Percentiles rank a stretch among this genome's conserved stretches.
Evolutionary conservation across 2,329 filamentous ascomycete genomes (phyloP).

Genomic region (Cytospora piceae): DNA sequence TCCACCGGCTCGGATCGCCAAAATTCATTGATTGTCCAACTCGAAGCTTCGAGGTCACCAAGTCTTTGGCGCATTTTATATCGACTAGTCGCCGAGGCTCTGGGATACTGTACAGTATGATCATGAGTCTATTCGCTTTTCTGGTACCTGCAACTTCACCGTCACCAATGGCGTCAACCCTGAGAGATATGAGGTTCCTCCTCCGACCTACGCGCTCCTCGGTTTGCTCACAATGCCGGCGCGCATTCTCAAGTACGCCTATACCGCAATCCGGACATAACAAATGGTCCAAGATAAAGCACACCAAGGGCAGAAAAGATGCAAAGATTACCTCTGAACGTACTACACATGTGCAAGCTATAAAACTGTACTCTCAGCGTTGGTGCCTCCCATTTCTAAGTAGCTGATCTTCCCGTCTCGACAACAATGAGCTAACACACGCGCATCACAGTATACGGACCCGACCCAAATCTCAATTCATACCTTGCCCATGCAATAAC

Average conservation of each 20-base stretch:
- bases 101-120: background rate
- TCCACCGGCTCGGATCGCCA: conserved; percentile 24
- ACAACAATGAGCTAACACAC: conserved; percentile 24
- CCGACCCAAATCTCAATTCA: conserved; percentile 74
- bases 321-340: conserved; percentile 75
- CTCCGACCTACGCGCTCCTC: conserved; percentile 15
- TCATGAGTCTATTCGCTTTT: background rate
- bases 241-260: conserved; percentile 52
- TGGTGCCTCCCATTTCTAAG: conserved; percentile 36
- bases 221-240: conserved; percentile 53
- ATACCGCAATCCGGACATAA: conserved; percentile 71
- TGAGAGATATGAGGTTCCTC: conserved; percentile 16
- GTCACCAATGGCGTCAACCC: conserved; percentile 22
- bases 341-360: conserved; percentile 68
- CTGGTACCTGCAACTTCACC: no score
- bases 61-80: conserved; percentile 5
- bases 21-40: conserved; percentile 20
- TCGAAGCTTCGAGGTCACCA: background rate
- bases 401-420: background rate
- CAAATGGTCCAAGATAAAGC: conserved; percentile 95
- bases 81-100: background rate
- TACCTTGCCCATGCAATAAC: conserved; percentile 73
- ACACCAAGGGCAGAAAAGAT: conserved; percentile 90
- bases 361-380: conserved; percentile 78
- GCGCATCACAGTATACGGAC: conserved; percentile 65